Conservation (phyloP, 1,284 basidiomycete genomes). For the Fomitopsis pinicola region DNA sequence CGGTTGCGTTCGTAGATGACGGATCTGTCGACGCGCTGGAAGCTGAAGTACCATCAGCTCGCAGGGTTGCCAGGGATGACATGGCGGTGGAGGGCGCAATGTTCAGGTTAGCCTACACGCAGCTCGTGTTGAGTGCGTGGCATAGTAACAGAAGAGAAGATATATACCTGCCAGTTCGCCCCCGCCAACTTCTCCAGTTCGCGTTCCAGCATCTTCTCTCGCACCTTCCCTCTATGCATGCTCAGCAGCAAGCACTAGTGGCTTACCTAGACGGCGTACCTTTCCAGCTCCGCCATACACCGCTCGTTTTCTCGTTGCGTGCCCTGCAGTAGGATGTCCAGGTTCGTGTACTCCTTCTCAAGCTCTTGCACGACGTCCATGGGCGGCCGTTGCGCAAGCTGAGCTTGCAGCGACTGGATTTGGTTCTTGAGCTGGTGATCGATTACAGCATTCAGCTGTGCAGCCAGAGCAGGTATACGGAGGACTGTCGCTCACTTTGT, state of each 20-base stretch:
- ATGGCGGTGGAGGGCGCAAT: slow-evolving; percentile 32
- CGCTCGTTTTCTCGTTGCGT: slow-evolving; percentile 76
- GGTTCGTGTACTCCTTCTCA: slow-evolving; percentile 64
- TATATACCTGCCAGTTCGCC: slow-evolving; percentile 69
- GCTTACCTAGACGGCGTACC: slow-evolving; percentile 32
- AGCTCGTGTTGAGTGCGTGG: neutral
- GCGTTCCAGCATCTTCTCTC: slow-evolving; percentile 69
- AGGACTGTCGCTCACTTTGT: slow-evolving; percentile 41
- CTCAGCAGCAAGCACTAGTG: neutral
- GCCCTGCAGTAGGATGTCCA: slow-evolving; percentile 67
- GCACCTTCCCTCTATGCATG: slow-evolving; percentile 21
- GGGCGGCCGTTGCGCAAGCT: slow-evolving; percentile 60
- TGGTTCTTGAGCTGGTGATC: slow-evolving; percentile 45
- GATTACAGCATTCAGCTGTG: neutral
- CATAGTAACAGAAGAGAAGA: neutral
- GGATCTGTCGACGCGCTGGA: neutral
- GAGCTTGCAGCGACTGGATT: slow-evolving; percentile 55
- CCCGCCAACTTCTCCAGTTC: slow-evolving; percentile 65
- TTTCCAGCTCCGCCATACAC: slow-evolving; percentile 70
- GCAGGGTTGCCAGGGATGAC: slow-evolving; percentile 9
- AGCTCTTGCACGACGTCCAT: slow-evolving; percentile 57
- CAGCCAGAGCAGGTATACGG: neutral
- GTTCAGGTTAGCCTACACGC: slow-evolving; percentile 36
- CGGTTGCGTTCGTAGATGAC: slow-evolving; percentile 7
- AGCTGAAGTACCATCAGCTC: neutral